Conservation (phyloP, 139 green algal genomes). For the Tetraselmis striata region DNA sequence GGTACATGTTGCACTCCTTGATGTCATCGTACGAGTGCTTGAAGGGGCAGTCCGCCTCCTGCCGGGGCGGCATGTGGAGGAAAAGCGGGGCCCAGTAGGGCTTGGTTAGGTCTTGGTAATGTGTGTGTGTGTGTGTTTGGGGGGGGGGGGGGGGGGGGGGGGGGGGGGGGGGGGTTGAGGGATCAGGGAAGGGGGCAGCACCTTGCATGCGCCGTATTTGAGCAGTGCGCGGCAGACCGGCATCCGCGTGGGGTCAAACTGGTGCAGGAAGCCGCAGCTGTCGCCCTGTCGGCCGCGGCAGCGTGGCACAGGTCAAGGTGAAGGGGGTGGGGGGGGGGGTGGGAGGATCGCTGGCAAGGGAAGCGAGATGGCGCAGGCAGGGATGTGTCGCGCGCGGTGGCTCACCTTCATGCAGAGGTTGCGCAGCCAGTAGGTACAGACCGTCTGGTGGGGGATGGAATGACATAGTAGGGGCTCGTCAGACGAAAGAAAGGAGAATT, state of each 20-base stretch:
- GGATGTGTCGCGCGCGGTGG: no score
- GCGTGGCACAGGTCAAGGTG: no score
- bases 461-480: no score
- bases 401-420: constrained; percentile 88
- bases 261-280: constrained; percentile 91
- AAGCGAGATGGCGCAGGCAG: no score
- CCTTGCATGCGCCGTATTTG: constrained; percentile 83
- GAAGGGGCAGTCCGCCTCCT: constrained; percentile 80
- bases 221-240: constrained; percentile 70
- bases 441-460: constrained; percentile 71
- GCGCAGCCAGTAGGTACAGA: constrained; percentile 95
- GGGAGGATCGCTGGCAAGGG: background rate
- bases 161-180: no score
- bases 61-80: no score
- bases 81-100: no score
- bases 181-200: no score
- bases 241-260: constrained; percentile 82
- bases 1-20: constrained; percentile 99
- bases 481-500: no score
- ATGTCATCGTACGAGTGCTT: constrained; percentile 92
- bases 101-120: no score
- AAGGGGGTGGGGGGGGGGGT: background rate
- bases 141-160: no score
- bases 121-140: no score
- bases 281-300: constrained; percentile 56